These are phyloP conservation scores for Pestalotiopsis sp. DNA, from an alignment of 2,329 filamentous ascomycete species.

Conservation along the genomic window DNA sequence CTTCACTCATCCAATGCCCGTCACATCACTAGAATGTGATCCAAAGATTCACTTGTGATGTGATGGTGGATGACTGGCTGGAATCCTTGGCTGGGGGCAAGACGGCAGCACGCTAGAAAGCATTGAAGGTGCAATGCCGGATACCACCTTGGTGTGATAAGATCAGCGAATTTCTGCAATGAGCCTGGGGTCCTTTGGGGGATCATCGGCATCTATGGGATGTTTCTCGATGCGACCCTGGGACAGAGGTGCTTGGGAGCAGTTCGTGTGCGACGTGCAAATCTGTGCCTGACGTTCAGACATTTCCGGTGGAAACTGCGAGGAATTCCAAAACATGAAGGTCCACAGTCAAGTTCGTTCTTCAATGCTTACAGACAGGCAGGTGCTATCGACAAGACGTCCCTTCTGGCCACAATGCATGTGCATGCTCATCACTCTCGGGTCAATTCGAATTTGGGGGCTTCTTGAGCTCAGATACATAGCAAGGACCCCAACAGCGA, in stretches of 20 bases:
- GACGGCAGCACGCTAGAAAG: not conserved
- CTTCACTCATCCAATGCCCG: not conserved
- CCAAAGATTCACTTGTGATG: not conserved
- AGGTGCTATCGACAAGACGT: too few relatives aligned
- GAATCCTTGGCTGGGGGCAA: not conserved
- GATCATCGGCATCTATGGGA: not conserved
- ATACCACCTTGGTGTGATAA: not conserved
- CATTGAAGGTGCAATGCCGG: not conserved
- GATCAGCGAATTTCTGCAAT: not conserved
- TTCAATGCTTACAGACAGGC: too few relatives aligned
- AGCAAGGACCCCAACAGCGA: too few relatives aligned
- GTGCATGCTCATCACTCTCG: too few relatives aligned
- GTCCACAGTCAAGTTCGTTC: not conserved
- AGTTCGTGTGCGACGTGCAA: not conserved
- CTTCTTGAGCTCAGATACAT: too few relatives aligned
- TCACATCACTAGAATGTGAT: constrained; percentile 7
- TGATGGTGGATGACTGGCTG: not conserved
- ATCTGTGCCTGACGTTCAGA: too few relatives aligned
- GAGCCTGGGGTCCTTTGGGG: not conserved
- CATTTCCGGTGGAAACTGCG: not conserved
- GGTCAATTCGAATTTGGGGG: too few relatives aligned
- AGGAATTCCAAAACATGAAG: not conserved
- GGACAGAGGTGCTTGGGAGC: not conserved
- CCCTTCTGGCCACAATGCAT: too few relatives aligned
- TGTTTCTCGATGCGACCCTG: not conserved